These are phyloP conservation scores for Metarhizium album DNA, from an alignment of 2,329 filamentous ascomycete genomes.

Conservation along the genomic window DNA sequence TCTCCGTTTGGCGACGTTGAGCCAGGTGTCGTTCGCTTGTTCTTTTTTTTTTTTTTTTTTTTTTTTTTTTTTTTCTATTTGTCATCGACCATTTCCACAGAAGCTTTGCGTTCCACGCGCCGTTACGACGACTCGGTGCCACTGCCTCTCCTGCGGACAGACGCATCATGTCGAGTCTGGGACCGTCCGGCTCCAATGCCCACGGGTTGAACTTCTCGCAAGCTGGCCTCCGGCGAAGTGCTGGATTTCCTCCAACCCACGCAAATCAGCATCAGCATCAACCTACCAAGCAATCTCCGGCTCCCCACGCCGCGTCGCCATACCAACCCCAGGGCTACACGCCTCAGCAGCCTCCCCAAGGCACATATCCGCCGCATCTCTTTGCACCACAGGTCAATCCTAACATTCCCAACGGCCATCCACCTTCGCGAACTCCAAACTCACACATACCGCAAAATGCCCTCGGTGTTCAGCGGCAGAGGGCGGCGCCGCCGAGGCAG, in stretches of 20 bases:
- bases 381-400: slow-evolving; percentile 38
- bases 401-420: slow-evolving; percentile 33
- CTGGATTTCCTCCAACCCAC: slow-evolving; percentile 34
- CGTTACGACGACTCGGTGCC: not conserved
- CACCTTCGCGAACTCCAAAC: slow-evolving; percentile 30
- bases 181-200: slow-evolving; percentile 38
- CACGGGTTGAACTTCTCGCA: slow-evolving; percentile 44
- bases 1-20: not conserved
- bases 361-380: slow-evolving; percentile 40
- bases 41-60: not conserved
- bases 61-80: not conserved
- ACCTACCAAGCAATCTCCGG: slow-evolving; percentile 44
- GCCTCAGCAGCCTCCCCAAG: slow-evolving; percentile 38
- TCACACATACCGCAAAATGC: slow-evolving; percentile 38
- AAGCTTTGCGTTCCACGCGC: slow-evolving; percentile 2
- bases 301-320: slow-evolving; percentile 42
- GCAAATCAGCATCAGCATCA: slow-evolving; percentile 39
- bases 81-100: not conserved
- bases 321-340: slow-evolving; percentile 45
- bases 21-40: not conserved
- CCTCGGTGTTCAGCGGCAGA: slow-evolving; percentile 33
- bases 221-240: slow-evolving; percentile 35
- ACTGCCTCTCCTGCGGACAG: slow-evolving; percentile 1
- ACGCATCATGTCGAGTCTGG: slow-evolving; percentile 36
- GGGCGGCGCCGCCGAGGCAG: slow-evolving; percentile 32